Evolutionary conservation across 805 yeast species (phyloP), one percentile per base, ranked within the genome.

Genomic region (Isabelozyma heimii): DNA sequence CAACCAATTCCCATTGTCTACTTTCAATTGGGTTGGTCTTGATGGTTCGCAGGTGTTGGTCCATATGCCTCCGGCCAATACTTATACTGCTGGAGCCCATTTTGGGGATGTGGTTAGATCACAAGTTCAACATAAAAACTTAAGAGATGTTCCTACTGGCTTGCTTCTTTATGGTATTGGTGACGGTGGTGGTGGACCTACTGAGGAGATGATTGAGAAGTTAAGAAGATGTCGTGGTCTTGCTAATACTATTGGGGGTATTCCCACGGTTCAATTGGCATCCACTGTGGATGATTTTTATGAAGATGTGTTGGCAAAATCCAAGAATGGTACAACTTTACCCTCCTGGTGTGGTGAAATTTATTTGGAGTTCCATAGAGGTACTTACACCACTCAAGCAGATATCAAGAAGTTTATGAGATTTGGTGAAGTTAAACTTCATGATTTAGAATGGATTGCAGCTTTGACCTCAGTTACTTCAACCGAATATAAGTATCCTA

Each of bases 171-270:
- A 81, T 59, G 99, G 99, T 38, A 85, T 87, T 59, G 99, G 99
- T 60, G 99, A 92, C 65, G 99, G 99, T 58, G 99, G 99, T 52
- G 99, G 99, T 54, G 99, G 99, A 7, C 98, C 99, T 42, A 85
- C 89, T 4, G 87, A 88, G 38, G 96, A 89, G 61, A 91, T 91
- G 96, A 60, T 92, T 53, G 98, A 94, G 63, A 91, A 90, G 64
- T 76, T 92, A 61, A 83, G 98, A 62, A 83, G 98, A 58, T 85
- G 92, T 64, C 80, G 98, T 61, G 97, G 97, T 13, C 66, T 91
- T 51, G 80, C 91, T 16, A 87, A 92, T 60, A 85, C 85, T 5
- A 85, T 85, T 12, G 95, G 92, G 3, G 76, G 79, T 43, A 77
- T 94, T 50, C 98, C 98, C 2, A 79, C 87, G 1, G 89, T 91